Evolutionary conservation across 352 stramenopile genomes (phyloP).

Genomic region (Phytophthora podocarpi): DNA sequence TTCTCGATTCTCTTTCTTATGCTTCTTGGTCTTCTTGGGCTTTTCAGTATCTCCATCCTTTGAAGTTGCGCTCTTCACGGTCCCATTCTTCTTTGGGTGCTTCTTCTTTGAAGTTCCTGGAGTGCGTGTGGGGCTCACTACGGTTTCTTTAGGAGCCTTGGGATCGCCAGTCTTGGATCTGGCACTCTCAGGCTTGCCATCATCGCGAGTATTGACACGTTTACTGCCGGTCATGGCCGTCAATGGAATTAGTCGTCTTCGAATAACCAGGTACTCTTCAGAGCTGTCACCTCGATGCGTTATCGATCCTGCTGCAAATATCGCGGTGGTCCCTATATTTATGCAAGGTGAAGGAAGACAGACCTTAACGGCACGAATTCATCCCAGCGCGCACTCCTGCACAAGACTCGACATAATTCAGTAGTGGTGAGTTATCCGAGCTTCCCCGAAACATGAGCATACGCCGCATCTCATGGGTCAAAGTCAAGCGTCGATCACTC

Average conservation of each 20-base stretch:
- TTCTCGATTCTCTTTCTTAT: not conserved
- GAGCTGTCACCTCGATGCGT: too few species aligned
- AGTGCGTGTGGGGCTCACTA: not conserved
- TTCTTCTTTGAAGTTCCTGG: conserved; percentile 9
- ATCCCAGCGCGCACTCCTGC: not conserved
- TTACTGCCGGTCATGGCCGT: conserved; percentile 12
- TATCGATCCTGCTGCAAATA: not conserved
- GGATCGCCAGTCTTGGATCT: not conserved
- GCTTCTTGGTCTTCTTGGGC: conserved; percentile 6
- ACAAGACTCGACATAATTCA: not conserved
- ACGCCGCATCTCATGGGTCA: conserved; percentile 22
- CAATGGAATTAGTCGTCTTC: conserved; percentile 5
- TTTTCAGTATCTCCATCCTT: conserved; percentile 6
- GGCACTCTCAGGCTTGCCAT: conserved; percentile 5
- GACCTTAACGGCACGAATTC: conserved; percentile 1
- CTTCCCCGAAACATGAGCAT: conserved; percentile 16
- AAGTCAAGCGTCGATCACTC: conserved; percentile 21
- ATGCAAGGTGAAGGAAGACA: not conserved
- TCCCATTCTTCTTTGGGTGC: conserved; percentile 28
- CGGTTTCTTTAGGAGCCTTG: not conserved
- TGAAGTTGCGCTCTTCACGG: not conserved
- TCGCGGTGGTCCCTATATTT: conserved; percentile 15
- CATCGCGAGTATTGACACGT: not conserved
- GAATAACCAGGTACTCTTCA: too few species aligned
- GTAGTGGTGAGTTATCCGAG: too few species aligned